phyloP scores from a whole-genome alignment of 2,329 filamentous ascomycete genomes.

The Fonsecaea erecta region DNA sequence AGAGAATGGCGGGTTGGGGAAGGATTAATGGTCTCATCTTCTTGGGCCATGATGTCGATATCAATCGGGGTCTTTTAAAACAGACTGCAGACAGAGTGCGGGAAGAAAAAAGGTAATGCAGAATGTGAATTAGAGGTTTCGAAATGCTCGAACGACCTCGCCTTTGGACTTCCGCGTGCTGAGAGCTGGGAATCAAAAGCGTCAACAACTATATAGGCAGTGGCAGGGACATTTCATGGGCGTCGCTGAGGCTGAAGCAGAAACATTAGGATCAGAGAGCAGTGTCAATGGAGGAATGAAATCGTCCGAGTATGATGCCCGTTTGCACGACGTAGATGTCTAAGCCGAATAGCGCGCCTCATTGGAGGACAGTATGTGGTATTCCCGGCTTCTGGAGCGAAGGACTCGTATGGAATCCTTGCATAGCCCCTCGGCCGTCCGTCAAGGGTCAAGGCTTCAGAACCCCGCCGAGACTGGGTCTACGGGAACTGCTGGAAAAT shows the following conservation, averaged over 20 bases:
- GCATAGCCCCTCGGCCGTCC: neutral
- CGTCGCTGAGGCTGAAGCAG: neutral
- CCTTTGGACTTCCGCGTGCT: neutral
- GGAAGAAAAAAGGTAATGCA: neutral
- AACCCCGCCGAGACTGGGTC: neutral
- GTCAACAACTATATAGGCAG: neutral
- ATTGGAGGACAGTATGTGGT: neutral
- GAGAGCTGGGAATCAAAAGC: neutral
- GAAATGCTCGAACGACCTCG: neutral
- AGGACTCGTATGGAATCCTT: neutral
- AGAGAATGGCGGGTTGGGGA: neutral
- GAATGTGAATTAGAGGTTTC: neutral
- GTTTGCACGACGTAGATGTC: neutral
- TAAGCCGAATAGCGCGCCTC: neutral
- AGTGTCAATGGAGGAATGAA: neutral
- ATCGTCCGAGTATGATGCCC: neutral
- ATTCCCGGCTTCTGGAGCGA: neutral
- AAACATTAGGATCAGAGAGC: neutral
- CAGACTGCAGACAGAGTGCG: neutral
- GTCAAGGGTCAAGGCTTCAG: neutral
- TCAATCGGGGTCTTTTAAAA: neutral
- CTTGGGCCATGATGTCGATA: conserved; percentile 6
- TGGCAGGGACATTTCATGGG: neutral
- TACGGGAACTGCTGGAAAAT: neutral
- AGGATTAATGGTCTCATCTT: neutral